Evolutionary conservation across 106 monocot genomes (phyloP), one percentile per base, ranked within the genome.

Genomic region (Posidonia australis): DNA sequence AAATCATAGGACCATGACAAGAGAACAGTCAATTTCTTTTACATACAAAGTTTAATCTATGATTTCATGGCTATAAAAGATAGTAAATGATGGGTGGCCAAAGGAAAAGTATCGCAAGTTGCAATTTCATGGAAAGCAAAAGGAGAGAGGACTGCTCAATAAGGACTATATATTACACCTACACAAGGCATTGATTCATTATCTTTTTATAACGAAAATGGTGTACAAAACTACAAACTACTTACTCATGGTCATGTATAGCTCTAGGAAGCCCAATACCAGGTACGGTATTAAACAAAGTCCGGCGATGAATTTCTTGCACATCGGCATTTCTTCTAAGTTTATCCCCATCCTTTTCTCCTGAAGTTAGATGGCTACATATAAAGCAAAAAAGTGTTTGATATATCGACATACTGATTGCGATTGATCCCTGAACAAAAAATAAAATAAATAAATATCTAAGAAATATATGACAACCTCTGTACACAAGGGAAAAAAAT

Each of bases 241-340:
- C 89, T 78, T 82, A 96, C 96, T 96, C 90, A 57, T 96, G 96
- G 27, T 90, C 90, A 58, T 65, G 65, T 66, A 96, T 96, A 25
- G 76, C 77, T 74, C 71, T 87, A 6, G 86, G 84, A 48, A 87
- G 59, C 23, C 76, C 78, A 11, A 57, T 21, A 52, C 69, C 44
- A 48, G 71, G 60, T 20, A 60, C 51, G 16, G 74, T 46, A 75
- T 70, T 62, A 58, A 96, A 96, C 17, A 53, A 58, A 20, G 90
- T 96, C 49, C 94, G 73, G 10, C 80, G 82, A 48, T 82, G 90
- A 65, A 90, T 96, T 62, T 90, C 96, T 44, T 81, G 86, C 42
- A 96, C 86, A 70, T 87, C 87, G 28, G 84, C 66, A 71, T 90
- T 96, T 64, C 90, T 77, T 75, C 81, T 71, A 30, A 84, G 69